These are phyloP conservation scores for Rhizopus stolonifer DNA, from an alignment of 371 early-diverging fungal genomes.

Conservation along the genomic window DNA sequence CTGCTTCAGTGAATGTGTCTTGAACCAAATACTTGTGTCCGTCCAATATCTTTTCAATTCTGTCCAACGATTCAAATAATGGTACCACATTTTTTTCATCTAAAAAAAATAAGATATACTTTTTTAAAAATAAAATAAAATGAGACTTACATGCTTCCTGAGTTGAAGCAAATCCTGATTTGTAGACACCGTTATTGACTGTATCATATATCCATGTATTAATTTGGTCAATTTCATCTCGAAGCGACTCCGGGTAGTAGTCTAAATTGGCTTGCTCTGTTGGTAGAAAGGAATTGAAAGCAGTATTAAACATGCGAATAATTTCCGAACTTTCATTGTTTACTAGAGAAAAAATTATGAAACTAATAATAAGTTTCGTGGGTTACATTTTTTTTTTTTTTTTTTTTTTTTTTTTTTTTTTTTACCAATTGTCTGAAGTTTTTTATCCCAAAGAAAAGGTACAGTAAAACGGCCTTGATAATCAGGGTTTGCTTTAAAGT, in stretches of 20 bases:
- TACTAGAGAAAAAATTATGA: conserved; percentile 51
- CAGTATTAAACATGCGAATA: conserved; percentile 91
- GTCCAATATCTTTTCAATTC: conserved; percentile 79
- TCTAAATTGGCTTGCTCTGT: conserved; percentile 63
- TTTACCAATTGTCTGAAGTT: conserved; percentile 80
- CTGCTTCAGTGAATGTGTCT: conserved; percentile 84
- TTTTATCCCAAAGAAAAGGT: conserved; percentile 91
- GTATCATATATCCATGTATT: conserved; percentile 91
- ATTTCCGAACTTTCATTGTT: conserved; percentile 97
- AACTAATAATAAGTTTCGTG: too few relatives aligned
- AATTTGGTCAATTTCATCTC: conserved; percentile 74
- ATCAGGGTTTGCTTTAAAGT: conserved; percentile 82
- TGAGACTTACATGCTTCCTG: conserved; percentile 71
- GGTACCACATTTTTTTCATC: conserved; percentile 68
- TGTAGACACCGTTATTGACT: conserved; percentile 86
- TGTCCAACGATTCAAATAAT: conserved; percentile 79
- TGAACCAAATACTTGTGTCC: conserved; percentile 77
- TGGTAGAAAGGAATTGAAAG: conserved; percentile 73
- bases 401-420: too few relatives aligned
- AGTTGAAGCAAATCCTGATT: conserved; percentile 88
- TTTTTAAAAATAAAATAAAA: background rate
- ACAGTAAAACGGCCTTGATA: conserved; percentile 86
- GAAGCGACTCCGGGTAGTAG: conserved; percentile 79
- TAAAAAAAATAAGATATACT: conserved; percentile 19
- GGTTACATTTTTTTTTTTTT: too few relatives aligned